Base-by-base conservation (phyloP, 345 rosid genomes). In the Carallia pectinifolia region DNA sequence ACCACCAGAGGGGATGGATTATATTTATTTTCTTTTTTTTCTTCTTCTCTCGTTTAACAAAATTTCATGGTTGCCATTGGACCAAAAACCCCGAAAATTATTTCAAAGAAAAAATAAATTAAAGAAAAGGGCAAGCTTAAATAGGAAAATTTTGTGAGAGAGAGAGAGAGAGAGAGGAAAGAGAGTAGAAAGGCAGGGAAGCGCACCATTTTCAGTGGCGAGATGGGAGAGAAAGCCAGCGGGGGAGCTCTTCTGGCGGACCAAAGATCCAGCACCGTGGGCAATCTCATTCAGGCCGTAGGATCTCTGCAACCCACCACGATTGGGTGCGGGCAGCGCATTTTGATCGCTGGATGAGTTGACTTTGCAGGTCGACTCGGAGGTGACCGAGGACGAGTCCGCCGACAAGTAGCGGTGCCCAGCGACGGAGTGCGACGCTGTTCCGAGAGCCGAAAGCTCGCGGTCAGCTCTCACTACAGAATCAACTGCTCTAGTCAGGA, bases 181-280 rank as follows among this genome's bases (percentile, higher is more conserved):
- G 50, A 44, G 50, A 19, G 6, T 10, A 13, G 19, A 54, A 12
- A 50, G 9, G 54, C 33, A 64, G 53, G 36, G n/a, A 47, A 30
- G 54, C 65, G 31, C 58, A 91, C 97, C 93, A 73, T 81, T 89
- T 36, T 88, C 97, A 7, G 76, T 38, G 44, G 82, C 16, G 69
- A 83, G 84, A 61, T 90, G 85, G 61, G 67, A 79, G 8, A 90
- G 81, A 75, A 95, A 89, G 33, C 90, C 97, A 47, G 97, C 97
- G 2, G 99, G 97, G 30, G 99, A 95, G 85, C 99, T 95, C 54
- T 85, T 82, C 66, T 95, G 99, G 72, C 97, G 72, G 55, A 88
- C 78, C 74, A 95, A 80, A 68, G 85, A 76, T 68, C 84, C 83
- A 74, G 81, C 61, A 31, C 62, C 79, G 34, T 74, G 81, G 5